Evolutionary conservation across 2,329 filamentous ascomycete genomes (phyloP).

Genomic region (Sarocladium strictum): DNA sequence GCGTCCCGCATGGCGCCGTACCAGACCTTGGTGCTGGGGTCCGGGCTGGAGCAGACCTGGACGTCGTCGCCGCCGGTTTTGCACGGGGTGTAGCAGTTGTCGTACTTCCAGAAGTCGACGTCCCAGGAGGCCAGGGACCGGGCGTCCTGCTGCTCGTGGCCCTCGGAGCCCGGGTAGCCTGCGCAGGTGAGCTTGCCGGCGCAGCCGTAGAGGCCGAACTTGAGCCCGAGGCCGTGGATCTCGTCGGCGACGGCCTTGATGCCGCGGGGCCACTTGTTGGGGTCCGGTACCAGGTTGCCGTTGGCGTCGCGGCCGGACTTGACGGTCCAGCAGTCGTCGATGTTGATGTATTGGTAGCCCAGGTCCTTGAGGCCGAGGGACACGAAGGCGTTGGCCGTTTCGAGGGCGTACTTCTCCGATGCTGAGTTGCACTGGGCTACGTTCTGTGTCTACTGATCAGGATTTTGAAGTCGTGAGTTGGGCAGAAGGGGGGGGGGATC

Average conservation of each 20-base stretch:
- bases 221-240: conserved; percentile 50
- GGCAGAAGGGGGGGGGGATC: not conserved
- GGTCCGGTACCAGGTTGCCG: conserved; percentile 37
- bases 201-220: conserved; percentile 56
- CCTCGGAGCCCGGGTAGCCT: conserved; percentile 12
- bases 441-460: conserved; percentile 6
- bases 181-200: conserved; percentile 31
- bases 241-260: conserved; percentile 45
- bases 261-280: conserved; percentile 48
- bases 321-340: conserved; percentile 56
- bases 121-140: conserved; percentile 10
- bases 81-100: conserved; percentile 13
- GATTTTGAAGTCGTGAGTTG: not conserved
- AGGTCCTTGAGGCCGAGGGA: conserved; percentile 38
- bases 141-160: conserved; percentile 12
- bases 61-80: not conserved
- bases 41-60: not conserved
- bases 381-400: conserved; percentile 12
- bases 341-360: conserved; percentile 51
- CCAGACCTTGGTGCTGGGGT: not conserved
- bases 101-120: conserved; percentile 14
- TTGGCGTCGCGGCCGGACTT: conserved; percentile 29
- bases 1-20: conserved; percentile 38
- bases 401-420: conserved; percentile 12
- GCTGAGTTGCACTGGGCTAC: conserved; percentile 13